Evolutionary conservation across 352 stramenopile genomes (phyloP), one percentile per base, ranked within the genome.

Genomic region (Globisporangium paddicum): DNA sequence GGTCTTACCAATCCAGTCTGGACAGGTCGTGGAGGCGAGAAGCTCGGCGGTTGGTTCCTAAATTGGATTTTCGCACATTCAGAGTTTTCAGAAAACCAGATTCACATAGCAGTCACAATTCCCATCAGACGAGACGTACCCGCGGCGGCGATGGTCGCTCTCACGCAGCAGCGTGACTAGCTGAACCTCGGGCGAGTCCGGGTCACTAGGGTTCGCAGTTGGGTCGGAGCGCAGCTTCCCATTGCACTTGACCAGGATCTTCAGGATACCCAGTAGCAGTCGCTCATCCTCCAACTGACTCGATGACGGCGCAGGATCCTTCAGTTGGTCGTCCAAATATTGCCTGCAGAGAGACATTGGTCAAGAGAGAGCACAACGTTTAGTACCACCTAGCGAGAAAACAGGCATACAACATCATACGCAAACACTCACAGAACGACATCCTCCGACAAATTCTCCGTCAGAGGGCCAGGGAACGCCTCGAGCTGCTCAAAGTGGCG

Each of bases 221-320:
- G 60, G 48, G 14, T 87, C 77, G 2, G 80, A 87, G 18, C 79
- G 75, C 9, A 91, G 65, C 54, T 83, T 82, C 25, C 84, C 84
- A n/a, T 94, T 90, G 68, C 75, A 89, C 59, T 89, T 91, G 32
- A 92, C 73, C 42, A 94, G 47, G 5, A 94, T 69, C 55, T 67
- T 71, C 40, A 94, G 55, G n/a, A 94, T 66, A 16, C 82, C 75
- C 25, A 89, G 53, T 30, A 94, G 61, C 49, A 94, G 62, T 28
- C 80, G 79, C 16, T 89, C 80, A 42, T 94, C 78, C 60, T 94
- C 84, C 28, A 82, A 71, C 0, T 71, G 54, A 23, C 64, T 66
- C 13, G 41, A 75, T 53, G 51, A 72, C 55, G 55, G 49, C 5
- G 49, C 46, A 2, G 37, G n/a, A 11, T 63, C 61, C 38, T 79